Base-by-base conservation (phyloP, 2,329 filamentous ascomycete genomes). In the Alternaria sp. region DNA sequence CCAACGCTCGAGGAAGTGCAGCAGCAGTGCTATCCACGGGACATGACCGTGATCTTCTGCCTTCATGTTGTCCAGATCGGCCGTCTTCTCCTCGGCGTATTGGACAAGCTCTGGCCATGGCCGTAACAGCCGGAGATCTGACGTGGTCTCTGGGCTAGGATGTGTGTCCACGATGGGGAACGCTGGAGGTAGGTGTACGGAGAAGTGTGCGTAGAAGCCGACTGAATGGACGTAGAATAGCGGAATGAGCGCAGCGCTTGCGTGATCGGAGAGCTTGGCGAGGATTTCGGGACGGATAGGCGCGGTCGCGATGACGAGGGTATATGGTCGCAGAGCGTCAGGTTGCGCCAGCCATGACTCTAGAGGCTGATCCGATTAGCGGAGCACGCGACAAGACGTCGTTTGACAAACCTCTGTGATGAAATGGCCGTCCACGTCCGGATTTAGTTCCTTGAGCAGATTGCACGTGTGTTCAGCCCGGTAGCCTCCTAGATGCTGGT, bases 111-210 rank as follows among this genome's bases (percentile, higher is more conserved):
- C 94, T 19, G 90, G 87, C 95, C 96, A 99, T 36, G 96, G 95
- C 32, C 86, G 87, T 5, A 97, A 83, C 12, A 99, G 85, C 54
- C 96, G 90, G 32, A 99, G 85, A 72, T 99, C 96, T 60, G 91
- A 90, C 1, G 89, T 96, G 8, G 93, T 89, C 43, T 93, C 92
- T 44, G 93, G 89, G 67, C 97, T 93, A 1, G 96, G 96, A 75
- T 99, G 96, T 47, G 96, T 98, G 77, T 99, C 95, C 66, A 99
- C 92, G 61, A 99, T 91, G 6, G 95, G 93, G 72, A 96, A 97
- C 26, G 90, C 88, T n/a, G 88, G 84, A 10, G 92, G 91, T 26
- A 97, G 83, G 69, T 88, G 85, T 26, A 96, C 85, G n/a, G 89
- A 91, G 78, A 98, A 97, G 69, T 92, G 92, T 2, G 93, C 92